Evolutionary conservation across 1,284 basidiomycete genomes (phyloP), one percentile per base, ranked within the genome.

Genomic region (Naganishia albida): DNA sequence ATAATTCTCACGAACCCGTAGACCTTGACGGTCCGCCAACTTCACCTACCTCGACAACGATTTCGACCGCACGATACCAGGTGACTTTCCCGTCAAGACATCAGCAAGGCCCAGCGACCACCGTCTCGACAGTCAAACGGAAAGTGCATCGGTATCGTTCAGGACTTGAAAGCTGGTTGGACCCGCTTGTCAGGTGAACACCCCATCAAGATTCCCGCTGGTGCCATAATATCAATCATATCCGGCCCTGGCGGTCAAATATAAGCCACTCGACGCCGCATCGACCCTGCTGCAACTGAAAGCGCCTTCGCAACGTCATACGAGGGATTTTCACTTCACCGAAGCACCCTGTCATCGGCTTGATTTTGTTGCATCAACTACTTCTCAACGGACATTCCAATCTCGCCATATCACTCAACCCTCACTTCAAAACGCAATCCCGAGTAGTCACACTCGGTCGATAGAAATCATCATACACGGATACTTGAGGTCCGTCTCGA

Each of bases 381-480:
- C n/a, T 15, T 48, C 46, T 20, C 46, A 12, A 48, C 20, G 23
- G 23, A 20, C 18, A 20, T 7, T 20, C 23, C n/a, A 7, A 6
- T 12, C 46, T 12, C 20, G 23, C 16, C 20, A 18, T 48, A 16
- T 18, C n/a, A n/a, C n/a, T n/a, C n/a, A 43, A 16, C 42, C 15
- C 15, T 43, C 42, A 18, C 42, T 20, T 23, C 52, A 7, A 39
- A n/a, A 18, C 23, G 16, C 23, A 25, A 44, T 55, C 53, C 53
- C n/a, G 53, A 55, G 13, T 16, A 18, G 53, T 55, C 40, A 55
- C 40, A 55, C 40, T 55, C 53, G 39, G 53, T 55, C 13, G 53
- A 44, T 55, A 3, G 25, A 44, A 43, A 10, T 34, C 34, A 10
- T 34, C 6, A 4, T 6, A 34, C 34, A 34, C 34, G 10, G 34